Base-by-base conservation (phyloP, 306 rosid species). In the Biancaea sappan region DNA sequence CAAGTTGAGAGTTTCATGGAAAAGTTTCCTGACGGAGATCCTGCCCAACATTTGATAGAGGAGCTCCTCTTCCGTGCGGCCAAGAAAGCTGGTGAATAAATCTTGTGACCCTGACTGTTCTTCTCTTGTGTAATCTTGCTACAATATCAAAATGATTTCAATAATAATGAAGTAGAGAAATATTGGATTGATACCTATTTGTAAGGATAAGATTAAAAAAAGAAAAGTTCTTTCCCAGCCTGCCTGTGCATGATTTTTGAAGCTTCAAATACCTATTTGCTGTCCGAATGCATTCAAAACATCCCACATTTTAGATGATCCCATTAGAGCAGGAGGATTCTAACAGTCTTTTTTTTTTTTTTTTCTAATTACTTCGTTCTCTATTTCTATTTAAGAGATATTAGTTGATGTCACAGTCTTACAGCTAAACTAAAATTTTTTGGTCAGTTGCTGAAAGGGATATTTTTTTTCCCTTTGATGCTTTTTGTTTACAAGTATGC, bases 1-100 rank as follows among this genome's bases (percentile, higher is more conserved):
- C 88, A 87, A 80, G 97, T 95, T 25, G 98, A 92, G 82, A 92
- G 67, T 78, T 95, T 95, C 80, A 92, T 95, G 96, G 98, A 92
- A 88, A 95, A 92, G 82, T 92, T 86, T 82, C 98, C 99, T 9
- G 99, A 95, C 41, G 99, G 99, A 72, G 99, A 95, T 72, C 99
- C 99, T 44, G 99, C 99, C 59, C 99, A 95, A 82, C 96, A 95
- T 85, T 87, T 95, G 82, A 95, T 95, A 75, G 99, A 95, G 93
- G 99, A 95, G 86, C 96, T 95, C 82, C 99, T 95, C 67, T 76
- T 80, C 78, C 99, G 99, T 66, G 99, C 99, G 21, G 99, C 99
- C 38, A 90, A 88, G 85, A 95, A 95, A 81, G 99, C 99, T 35
- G 98, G 99, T 95, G 87, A 46, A 10, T 50, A 37, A 56, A 41